Evolutionary conservation across 768 basidiomycete genomes (phyloP).

Genomic region (Rhodotorula paludigena): DNA sequence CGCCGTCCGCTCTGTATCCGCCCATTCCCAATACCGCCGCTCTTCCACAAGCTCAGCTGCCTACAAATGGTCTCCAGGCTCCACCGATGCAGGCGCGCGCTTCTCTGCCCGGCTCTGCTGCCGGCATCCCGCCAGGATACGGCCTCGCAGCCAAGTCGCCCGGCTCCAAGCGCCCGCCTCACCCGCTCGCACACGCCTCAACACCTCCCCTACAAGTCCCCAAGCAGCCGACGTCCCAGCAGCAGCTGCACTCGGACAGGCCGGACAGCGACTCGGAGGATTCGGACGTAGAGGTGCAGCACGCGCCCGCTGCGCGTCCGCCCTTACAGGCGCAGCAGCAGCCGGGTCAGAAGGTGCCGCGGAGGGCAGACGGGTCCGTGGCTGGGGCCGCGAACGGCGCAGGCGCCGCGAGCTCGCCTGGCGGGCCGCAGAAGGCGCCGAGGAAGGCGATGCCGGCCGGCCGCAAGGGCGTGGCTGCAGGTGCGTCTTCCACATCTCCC

Average conservation of each 20-base stretch:
- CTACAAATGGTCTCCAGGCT: background rate
- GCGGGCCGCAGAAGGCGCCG: slow-evolving; percentile 5
- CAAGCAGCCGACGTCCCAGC: background rate
- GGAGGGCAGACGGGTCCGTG: background rate
- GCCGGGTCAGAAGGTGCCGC: background rate
- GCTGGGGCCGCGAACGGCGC: background rate
- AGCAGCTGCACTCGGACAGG: background rate
- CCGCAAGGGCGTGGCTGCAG: background rate
- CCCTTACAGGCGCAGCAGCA: no score
- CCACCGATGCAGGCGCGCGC: slow-evolving; percentile 9
- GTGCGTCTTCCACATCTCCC: background rate
- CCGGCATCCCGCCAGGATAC: background rate
- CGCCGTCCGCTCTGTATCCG: background rate
- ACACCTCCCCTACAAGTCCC: background rate
- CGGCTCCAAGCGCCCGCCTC: background rate
- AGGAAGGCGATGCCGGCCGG: background rate
- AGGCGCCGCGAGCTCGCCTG: background rate
- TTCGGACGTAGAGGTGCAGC: slow-evolving; percentile 11
- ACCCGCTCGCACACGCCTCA: slow-evolving; percentile 1
- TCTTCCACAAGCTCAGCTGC: background rate
- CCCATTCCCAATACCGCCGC: no score
- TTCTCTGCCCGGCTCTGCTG: background rate
- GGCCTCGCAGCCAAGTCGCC: background rate
- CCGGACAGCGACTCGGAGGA: slow-evolving; percentile 23
- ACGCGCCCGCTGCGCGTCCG: no score